Evolutionary conservation across 805 yeast genomes (phyloP), one percentile per base, ranked within the genome.

Genomic region (Saccharomycopsis javanensis): DNA sequence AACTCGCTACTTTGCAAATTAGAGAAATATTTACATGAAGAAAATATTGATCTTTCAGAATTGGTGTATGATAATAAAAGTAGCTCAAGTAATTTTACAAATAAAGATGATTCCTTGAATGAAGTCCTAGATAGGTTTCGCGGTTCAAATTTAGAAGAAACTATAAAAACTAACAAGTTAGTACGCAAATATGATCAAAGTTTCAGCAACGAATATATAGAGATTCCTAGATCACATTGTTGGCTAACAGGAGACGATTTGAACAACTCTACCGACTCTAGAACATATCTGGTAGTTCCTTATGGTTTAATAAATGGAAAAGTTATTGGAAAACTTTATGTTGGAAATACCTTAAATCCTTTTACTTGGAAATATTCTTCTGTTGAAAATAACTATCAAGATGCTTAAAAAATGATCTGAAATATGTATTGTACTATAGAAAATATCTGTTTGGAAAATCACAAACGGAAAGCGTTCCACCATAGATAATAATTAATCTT

Each of bases 231-330:
- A 63, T 99, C 99, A 2, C 99, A 94, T 70, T 87, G 88, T 52
- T 94, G 98, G 98, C 85, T 91, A 2, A 89, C 97, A 0, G 99
- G 99, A 1, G 99, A 94, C 66, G 94, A 94, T 66, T 70, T 92
- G 57, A 79, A 88, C 28, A 89, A 85, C 63, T 88, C 96, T 20
- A 72, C 91, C 52, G 99, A 94, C 65, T 88, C 97, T 4, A 75
- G 99, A 63, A 81, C 88, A 0, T 94, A 94, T 67, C 87, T 91
- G 38, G 88, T 85, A n/a, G 72, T 94, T 35, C 98, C 99, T 1
- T 75, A 89, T 82, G 98, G 84, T 0, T 72, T 94, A 42, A 83
- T 94, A 2, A 83, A 83, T 63, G 99, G 98, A 1, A 91, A 88
- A 66, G 83, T 94, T 13, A 77, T 85, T 4, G 92, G 88, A 6